Evolutionary conservation across 768 basidiomycete genomes (phyloP).

Genomic region (Boletales sp.): DNA sequence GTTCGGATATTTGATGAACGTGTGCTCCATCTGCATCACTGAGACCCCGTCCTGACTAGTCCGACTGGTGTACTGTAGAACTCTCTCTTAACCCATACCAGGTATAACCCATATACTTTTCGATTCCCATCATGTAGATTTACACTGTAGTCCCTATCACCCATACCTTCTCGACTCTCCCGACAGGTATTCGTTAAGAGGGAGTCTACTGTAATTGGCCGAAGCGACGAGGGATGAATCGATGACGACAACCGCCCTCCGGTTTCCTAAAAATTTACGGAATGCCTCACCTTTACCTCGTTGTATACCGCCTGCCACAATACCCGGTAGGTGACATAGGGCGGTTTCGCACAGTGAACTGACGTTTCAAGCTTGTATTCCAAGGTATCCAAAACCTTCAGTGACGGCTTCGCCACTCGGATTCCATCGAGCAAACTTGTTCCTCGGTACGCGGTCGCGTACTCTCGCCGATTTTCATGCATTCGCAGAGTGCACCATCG

Average conservation of each 20-base stretch:
- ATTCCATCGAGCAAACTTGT: background rate
- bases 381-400: background rate
- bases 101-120: no score
- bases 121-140: no score
- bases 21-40: no score
- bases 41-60: no score
- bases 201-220: no score
- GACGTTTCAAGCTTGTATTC: constrained; percentile 2
- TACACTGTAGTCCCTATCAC: no score
- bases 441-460: background rate
- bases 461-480: background rate
- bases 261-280: background rate
- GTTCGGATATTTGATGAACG: background rate
- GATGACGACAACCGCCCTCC: background rate
- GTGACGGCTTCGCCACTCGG: constrained; percentile 14
- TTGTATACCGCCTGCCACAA: constrained; percentile 8
- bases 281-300: constrained; percentile 22
- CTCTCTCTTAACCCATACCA: no score
- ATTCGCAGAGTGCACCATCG: background rate
- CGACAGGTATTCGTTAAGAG: no score
- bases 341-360: constrained; percentile 10
- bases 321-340: constrained; percentile 5
- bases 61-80: no score
- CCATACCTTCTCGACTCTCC: no score
- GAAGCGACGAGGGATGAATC: background rate